Conservation (phyloP, 169 alveolate species). For the Ichthyophthirius multifiliis region DNA sequence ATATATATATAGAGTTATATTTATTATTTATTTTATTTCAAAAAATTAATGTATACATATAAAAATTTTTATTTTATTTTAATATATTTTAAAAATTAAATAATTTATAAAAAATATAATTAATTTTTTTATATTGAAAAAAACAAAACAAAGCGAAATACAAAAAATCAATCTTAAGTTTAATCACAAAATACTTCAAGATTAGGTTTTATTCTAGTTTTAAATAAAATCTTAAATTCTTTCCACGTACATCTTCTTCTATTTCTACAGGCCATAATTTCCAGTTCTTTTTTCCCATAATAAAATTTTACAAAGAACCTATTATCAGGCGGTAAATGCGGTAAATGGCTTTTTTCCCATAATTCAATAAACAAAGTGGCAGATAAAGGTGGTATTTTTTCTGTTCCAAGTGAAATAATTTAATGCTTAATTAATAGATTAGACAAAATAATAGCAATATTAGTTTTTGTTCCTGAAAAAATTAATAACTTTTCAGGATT, state of each 20-base stretch:
- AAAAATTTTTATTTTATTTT: too few species aligned
- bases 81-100: too few species aligned
- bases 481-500: neutral
- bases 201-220: conserved; percentile 6
- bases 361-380: neutral
- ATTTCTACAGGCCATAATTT: neutral
- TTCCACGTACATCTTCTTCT: neutral
- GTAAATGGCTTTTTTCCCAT: neutral
- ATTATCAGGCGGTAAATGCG: neutral
- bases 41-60: too few species aligned
- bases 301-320: neutral
- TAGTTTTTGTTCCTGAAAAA: conserved; percentile 14
- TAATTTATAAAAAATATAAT: too few species aligned
- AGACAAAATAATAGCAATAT: conserved; percentile 7
- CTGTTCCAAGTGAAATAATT: neutral
- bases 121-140: too few species aligned
- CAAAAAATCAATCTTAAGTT: too few species aligned
- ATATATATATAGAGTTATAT: too few species aligned
- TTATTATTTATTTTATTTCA: too few species aligned
- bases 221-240: conserved; percentile 13
- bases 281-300: conserved; percentile 2
- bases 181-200: neutral
- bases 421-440: neutral
- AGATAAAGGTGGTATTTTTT: conserved; percentile 14
- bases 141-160: too few species aligned